phyloP scores from a whole-genome alignment of 345 rosid genomes.

The Eutrema japonicum region DNA sequence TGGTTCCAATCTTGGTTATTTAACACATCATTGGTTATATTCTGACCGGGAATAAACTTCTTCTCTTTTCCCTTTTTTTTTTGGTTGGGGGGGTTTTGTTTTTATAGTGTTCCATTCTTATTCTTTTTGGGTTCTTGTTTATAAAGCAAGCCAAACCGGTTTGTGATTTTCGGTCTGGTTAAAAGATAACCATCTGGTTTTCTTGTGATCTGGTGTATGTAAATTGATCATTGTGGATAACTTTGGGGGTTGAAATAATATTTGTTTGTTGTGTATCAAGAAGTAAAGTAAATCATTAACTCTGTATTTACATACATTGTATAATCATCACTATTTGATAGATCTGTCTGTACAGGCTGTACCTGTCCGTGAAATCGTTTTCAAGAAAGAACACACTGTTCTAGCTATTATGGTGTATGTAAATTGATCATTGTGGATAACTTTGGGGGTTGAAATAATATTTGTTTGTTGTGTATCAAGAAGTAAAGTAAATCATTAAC shows the following conservation, averaged over 20 bases:
- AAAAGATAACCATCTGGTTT: constrained; percentile 6
- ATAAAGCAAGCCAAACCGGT: constrained; percentile 6
- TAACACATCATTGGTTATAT: neutral
- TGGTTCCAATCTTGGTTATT: neutral
- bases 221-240: constrained; percentile 31
- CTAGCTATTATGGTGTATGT: constrained; percentile 4
- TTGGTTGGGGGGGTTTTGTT: neutral
- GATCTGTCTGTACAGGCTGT: no score
- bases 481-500: neutral
- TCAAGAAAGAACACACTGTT: no score
- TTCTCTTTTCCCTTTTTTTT: neutral
- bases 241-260: neutral
- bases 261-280: neutral
- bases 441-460: neutral
- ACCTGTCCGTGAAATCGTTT: no score
- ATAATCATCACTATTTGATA: neutral
- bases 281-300: neutral
- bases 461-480: neutral
- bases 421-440: constrained; percentile 31
- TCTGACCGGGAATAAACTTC: neutral
- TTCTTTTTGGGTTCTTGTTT: neutral
- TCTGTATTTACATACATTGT: neutral
- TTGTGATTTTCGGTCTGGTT: constrained; percentile 12
- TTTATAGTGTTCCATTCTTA: neutral
- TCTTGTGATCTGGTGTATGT: constrained; percentile 22